phyloP scores from a whole-genome alignment of 1,139 yeast species.

The Lodderomyces pseudojiufengensis region DNA sequence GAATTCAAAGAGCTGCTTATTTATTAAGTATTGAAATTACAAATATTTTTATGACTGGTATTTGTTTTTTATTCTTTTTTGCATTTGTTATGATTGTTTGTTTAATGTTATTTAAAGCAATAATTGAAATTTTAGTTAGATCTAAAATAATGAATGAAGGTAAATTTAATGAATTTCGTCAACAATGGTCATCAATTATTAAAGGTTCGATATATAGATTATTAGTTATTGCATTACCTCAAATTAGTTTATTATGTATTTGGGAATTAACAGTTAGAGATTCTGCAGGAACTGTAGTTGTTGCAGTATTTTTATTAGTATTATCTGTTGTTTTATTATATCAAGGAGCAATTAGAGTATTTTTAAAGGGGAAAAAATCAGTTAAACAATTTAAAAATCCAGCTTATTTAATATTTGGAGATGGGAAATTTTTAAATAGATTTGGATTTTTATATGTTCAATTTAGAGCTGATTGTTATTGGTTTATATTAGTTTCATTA shows the following conservation, averaged over 20 bases:
- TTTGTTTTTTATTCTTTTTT: slow-evolving; percentile 76
- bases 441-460: slow-evolving; percentile 94
- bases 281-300: slow-evolving; percentile 76
- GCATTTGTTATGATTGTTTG: slow-evolving; percentile 66
- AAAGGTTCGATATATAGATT: slow-evolving; percentile 88
- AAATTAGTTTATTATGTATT: slow-evolving; percentile 71
- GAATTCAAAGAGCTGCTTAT: slow-evolving; percentile 88
- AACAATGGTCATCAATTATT: slow-evolving; percentile 73
- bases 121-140: slow-evolving; percentile 66
- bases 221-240: slow-evolving; percentile 80
- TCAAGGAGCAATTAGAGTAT: slow-evolving; percentile 73
- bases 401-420: slow-evolving; percentile 87
- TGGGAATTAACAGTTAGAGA: slow-evolving; percentile 88
- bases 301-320: slow-evolving; percentile 67
- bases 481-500: slow-evolving; percentile 68
- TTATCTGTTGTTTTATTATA: slow-evolving; percentile 56
- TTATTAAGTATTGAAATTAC: slow-evolving; percentile 83
- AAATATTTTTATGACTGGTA: slow-evolving; percentile 79
- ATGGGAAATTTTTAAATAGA: slow-evolving; percentile 71
- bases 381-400: slow-evolving; percentile 77
- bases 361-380: slow-evolving; percentile 69
- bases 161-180: slow-evolving; percentile 73
- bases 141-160: slow-evolving; percentile 58
- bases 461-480: slow-evolving; percentile 82
- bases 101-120: slow-evolving; percentile 66